Evolutionary conservation across 306 rosid genomes (phyloP), one percentile per base, ranked within the genome.

Genomic region (Casuarina equisetifolia): DNA sequence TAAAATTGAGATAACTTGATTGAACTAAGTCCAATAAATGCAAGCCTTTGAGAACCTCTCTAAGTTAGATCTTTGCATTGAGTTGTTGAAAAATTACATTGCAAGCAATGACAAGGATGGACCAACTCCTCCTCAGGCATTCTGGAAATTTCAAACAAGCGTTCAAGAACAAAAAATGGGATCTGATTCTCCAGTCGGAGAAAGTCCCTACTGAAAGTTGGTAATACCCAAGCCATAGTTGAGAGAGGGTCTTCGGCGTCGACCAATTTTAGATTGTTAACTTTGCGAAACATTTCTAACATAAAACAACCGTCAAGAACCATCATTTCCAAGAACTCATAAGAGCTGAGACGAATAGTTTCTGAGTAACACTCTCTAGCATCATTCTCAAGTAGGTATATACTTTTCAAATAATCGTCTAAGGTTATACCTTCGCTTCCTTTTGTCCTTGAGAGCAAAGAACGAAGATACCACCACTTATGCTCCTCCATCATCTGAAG

Each of bases 151-250:
- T 83, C 76, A 49, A 57, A 87, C 36, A 87, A 66, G 1, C 4
- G 13, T 25, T 71, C 49, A 3, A 87, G 83, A 44, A 87, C 51
- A 10, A 84, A 82, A 32, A 59, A 82, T 0, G 90, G 88, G 1
- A 87, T 82, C 59, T 87, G 88, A 54, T 87, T 87, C 68, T 87
- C 90, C 0, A 86, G 84, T 9, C 84, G 73, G 17, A 81, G 76
- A 55, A 84, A 76, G 15, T 86, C 88, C 5, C 82, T 43, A 8
- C 20, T 72, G 46, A 84, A 40, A 36, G 74, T 81, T 12, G 82
- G 74, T 0, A 81, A 16, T 1, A 84, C 79, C 82, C 84, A 86
- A 11, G 70, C 66, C 88, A 76, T 81, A 10, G 59, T 69, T 50
- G 70, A 4, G 3, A 85, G 61, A 19, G 86, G 89, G 9, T 85